Evolutionary conservation across 306 rosid species (phyloP).

Genomic region (Crotalaria pallida): DNA sequence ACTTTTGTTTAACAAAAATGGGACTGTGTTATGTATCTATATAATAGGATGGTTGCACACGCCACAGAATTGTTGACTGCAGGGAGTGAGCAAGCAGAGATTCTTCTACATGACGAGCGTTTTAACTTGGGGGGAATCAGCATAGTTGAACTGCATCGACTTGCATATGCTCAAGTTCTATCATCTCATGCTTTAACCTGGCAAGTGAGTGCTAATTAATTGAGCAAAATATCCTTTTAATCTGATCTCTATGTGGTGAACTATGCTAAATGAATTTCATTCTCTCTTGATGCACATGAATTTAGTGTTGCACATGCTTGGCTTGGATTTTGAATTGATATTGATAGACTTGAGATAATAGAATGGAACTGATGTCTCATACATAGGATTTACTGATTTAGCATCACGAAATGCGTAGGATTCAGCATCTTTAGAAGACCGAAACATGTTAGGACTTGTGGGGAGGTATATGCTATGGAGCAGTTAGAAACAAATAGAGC

Average conservation of each 20-base stretch:
- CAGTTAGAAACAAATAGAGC: too few species aligned
- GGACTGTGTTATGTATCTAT: slow-evolving; percentile 23
- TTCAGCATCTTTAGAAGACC: too few species aligned
- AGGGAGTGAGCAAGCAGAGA: slow-evolving; percentile 82
- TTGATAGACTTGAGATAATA: background rate
- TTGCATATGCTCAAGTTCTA: slow-evolving; percentile 87
- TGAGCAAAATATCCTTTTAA: background rate
- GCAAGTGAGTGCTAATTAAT: slow-evolving; percentile 67
- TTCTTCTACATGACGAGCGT: slow-evolving; percentile 69
- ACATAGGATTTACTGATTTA: background rate
- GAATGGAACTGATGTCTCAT: background rate
- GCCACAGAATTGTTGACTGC: slow-evolving; percentile 82
- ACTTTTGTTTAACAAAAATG: slow-evolving; percentile 10
- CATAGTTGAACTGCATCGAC: slow-evolving; percentile 81
- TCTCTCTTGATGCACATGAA: background rate
- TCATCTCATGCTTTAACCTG: slow-evolving; percentile 85
- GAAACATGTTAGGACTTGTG: too few species aligned
- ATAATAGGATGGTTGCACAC: slow-evolving; percentile 88
- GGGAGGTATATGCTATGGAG: too few species aligned
- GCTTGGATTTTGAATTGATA: slow-evolving; percentile 9
- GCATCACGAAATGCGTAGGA: background rate
- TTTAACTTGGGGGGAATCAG: slow-evolving; percentile 81
- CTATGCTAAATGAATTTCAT: slow-evolving; percentile 7
- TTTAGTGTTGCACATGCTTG: background rate
- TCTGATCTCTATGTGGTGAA: slow-evolving; percentile 14